Percentiles rank a stretch among this genome's conserved stretches.
Conservation (phyloP, 2,329 filamentous ascomycete genomes). For the Exophiala lecanii-corni region DNA sequence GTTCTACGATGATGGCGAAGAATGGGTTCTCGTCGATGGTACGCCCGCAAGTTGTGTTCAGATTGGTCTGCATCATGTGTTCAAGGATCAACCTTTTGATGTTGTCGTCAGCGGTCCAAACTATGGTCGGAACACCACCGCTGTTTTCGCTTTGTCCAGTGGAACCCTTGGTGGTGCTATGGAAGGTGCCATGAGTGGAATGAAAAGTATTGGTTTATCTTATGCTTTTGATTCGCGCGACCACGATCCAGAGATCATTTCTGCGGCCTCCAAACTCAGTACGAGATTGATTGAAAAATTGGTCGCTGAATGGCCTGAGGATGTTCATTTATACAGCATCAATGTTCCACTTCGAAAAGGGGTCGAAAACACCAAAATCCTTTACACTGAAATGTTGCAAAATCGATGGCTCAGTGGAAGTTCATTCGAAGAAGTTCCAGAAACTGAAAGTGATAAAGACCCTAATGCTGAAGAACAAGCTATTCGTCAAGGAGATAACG, state of each 20-base stretch:
- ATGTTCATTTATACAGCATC: slow-evolving; percentile 81
- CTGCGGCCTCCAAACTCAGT: slow-evolving; percentile 67
- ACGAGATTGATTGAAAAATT: slow-evolving; percentile 76
- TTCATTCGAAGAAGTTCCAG: slow-evolving; percentile 77
- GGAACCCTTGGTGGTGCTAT: slow-evolving; percentile 74
- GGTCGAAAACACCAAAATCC: slow-evolving; percentile 64
- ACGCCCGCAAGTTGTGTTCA: slow-evolving; percentile 78
- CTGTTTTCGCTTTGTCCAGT: slow-evolving; percentile 71
- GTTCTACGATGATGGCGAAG: slow-evolving; percentile 54
- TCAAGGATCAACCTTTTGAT: slow-evolving; percentile 68
- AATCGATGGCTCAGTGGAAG: slow-evolving; percentile 84
- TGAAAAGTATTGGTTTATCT: slow-evolving; percentile 71
- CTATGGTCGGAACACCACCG: slow-evolving; percentile 77
- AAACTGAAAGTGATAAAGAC: slow-evolving; percentile 54
- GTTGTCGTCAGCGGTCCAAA: slow-evolving; percentile 76
- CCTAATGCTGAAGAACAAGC: slow-evolving; percentile 65
- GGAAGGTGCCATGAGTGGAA: slow-evolving; percentile 68
- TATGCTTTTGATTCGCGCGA: slow-evolving; percentile 86
- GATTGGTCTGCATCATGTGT: slow-evolving; percentile 77
- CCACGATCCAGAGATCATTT: slow-evolving; percentile 77
- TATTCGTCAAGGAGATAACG: slow-evolving; percentile 62
- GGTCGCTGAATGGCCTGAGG: slow-evolving; percentile 65
- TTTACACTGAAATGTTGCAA: slow-evolving; percentile 84
- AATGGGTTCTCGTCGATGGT: slow-evolving; percentile 78
- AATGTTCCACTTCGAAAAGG: slow-evolving; percentile 83